These are phyloP conservation scores for Geoglossum cookeanum DNA, from an alignment of 2,329 filamentous ascomycete genomes.

Conservation along the genomic window DNA sequence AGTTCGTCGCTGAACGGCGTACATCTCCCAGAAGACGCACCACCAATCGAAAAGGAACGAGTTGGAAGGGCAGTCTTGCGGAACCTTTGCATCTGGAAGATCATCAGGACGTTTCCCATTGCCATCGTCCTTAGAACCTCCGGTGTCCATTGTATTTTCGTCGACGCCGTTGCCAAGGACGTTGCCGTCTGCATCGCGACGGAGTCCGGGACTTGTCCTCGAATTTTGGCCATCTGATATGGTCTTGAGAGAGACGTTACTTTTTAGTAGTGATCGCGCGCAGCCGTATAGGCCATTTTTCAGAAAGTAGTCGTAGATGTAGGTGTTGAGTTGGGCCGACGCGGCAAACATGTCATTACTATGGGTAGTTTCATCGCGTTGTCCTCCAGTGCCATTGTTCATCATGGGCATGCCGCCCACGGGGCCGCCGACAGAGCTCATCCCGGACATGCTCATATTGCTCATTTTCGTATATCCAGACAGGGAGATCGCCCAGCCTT, in stretches of 20 bases:
- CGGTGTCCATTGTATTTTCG: slow-evolving; percentile 65
- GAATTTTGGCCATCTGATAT: slow-evolving; percentile 10
- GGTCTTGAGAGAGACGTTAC: slow-evolving; percentile 44
- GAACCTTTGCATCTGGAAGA: slow-evolving; percentile 55
- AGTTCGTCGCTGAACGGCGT: slow-evolving; percentile 51
- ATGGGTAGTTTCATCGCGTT: slow-evolving; percentile 24
- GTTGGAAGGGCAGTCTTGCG: slow-evolving; percentile 43
- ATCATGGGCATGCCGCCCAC: slow-evolving; percentile 38
- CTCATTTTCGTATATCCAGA: slow-evolving; percentile 24
- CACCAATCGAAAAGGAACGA: slow-evolving; percentile 98
- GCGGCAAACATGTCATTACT: slow-evolving; percentile 15
- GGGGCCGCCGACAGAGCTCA: slow-evolving; percentile 36
- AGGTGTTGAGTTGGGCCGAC: slow-evolving; percentile 34
- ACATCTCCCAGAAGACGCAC: slow-evolving; percentile 93
- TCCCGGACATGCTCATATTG: slow-evolving; percentile 36
- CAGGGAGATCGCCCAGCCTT: not conserved
- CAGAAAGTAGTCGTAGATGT: slow-evolving; percentile 45
- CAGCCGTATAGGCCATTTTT: slow-evolving; percentile 24
- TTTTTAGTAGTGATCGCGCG: slow-evolving; percentile 52
- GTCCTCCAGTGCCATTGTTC: slow-evolving; percentile 27
- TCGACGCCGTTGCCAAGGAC: slow-evolving; percentile 44
- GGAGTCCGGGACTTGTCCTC: slow-evolving; percentile 43
- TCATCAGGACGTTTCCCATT: slow-evolving; percentile 60
- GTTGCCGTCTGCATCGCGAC: slow-evolving; percentile 48
- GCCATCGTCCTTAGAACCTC: slow-evolving; percentile 61